Percentiles rank a stretch among this genome's conserved stretches.
phyloP scores from a whole-genome alignment of 805 yeast species.

The Ogataea haglerorum region DNA sequence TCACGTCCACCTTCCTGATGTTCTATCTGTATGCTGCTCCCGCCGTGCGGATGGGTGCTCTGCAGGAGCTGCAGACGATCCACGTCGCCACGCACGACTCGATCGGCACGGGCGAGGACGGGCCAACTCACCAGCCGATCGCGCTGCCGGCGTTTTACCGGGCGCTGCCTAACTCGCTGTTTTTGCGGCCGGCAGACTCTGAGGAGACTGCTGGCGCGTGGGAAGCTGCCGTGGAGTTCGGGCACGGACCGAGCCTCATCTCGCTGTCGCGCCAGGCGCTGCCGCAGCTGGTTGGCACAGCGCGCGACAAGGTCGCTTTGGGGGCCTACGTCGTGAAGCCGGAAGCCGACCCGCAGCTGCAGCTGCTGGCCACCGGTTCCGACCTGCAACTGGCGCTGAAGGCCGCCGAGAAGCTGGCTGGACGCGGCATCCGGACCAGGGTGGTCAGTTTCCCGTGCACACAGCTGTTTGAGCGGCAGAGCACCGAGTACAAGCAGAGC shows the following conservation, averaged over 20 bases:
- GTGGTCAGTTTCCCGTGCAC: slow-evolving; percentile 94
- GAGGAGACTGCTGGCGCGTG: slow-evolving; percentile 83
- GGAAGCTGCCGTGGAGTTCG: slow-evolving; percentile 56
- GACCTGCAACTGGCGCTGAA: slow-evolving; percentile 83
- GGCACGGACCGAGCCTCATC: slow-evolving; percentile 63
- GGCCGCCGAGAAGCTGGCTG: slow-evolving; percentile 67
- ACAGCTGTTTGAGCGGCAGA: slow-evolving; percentile 81
- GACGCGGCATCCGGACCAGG: slow-evolving; percentile 64
- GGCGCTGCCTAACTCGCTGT: slow-evolving; percentile 75
- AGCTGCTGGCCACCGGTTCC: slow-evolving; percentile 86
- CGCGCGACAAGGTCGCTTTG: slow-evolving; percentile 77
- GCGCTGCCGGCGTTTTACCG: slow-evolving; percentile 78
- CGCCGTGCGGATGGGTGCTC: slow-evolving; percentile 80
- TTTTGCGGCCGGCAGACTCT: slow-evolving; percentile 92
- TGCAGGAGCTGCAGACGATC: slow-evolving; percentile 75
- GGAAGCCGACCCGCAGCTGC: slow-evolving; percentile 54
- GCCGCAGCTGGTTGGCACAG: slow-evolving; percentile 87
- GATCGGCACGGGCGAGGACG: slow-evolving; percentile 89
- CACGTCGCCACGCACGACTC: slow-evolving; percentile 92
- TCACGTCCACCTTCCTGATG: slow-evolving; percentile 64
- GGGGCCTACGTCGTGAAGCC: slow-evolving; percentile 85
- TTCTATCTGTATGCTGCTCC: slow-evolving; percentile 81
- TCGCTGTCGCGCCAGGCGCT: slow-evolving; percentile 82
- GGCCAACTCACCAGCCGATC: slow-evolving; percentile 91
- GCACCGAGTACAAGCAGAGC: slow-evolving; percentile 73